These are phyloP conservation scores for Torulaspora quercuum DNA, from an alignment of 805 yeast genomes.

Conservation along the genomic window DNA sequence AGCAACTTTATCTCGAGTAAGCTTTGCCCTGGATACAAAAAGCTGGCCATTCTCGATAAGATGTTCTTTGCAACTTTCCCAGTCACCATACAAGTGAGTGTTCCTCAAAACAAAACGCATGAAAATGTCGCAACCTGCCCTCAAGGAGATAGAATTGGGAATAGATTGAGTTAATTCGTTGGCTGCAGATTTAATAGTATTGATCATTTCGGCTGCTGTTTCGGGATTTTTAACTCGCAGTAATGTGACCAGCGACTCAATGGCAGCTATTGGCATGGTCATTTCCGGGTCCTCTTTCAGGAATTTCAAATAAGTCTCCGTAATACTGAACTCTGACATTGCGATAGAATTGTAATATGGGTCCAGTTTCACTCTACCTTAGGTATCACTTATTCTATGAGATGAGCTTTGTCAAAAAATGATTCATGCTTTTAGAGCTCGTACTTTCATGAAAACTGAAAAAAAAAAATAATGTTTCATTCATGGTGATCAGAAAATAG, in stretches of 20 bases:
- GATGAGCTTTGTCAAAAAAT: conserved; percentile 1
- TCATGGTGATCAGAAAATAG: no score
- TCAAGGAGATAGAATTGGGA: conserved; percentile 84
- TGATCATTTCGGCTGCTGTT: conserved; percentile 90
- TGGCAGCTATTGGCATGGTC: conserved; percentile 99
- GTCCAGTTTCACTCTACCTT: no score
- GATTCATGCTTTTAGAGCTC: no score
- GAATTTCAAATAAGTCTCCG: conserved; percentile 71
- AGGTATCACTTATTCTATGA: no score
- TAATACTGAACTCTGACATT: conserved; percentile 66
- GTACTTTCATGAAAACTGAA: no score
- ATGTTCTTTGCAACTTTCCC: conserved; percentile 89
- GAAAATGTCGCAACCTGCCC: conserved; percentile 97
- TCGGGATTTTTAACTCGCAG: conserved; percentile 79
- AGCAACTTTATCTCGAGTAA: conserved; percentile 82
- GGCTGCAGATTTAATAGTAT: conserved; percentile 72
- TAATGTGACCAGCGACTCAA: conserved; percentile 86
- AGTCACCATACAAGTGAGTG: conserved; percentile 77
- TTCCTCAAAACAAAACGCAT: conserved; percentile 90
- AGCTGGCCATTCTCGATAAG: conserved; percentile 90
- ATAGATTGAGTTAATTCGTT: conserved; percentile 70
- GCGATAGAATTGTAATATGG: no score
- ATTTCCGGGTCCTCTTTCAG: conserved; percentile 89
- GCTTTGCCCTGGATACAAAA: conserved; percentile 88
- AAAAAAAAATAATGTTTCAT: no score